Evolutionary conservation across 2,329 filamentous ascomycete genomes (phyloP), one percentile per base, ranked within the genome.

Genomic region (Diaporthe ampelina): DNA sequence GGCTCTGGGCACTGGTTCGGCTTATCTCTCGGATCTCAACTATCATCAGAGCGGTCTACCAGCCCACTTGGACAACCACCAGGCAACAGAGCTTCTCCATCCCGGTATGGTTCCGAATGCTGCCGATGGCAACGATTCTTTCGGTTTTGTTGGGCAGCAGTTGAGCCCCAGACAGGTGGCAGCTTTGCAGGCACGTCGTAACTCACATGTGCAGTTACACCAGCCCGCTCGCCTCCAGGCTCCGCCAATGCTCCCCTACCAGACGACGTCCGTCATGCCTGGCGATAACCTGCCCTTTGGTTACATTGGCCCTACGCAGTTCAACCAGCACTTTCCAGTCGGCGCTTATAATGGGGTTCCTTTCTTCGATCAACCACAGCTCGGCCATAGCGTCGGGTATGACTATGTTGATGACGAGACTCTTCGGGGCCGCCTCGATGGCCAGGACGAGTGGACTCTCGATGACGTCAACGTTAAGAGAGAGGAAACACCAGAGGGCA

Each of bases 291-390:
- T 54, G 9, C 50, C 48, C 17, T 26, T 37, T 59, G 43, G 52
- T 13, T 11, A 40, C 59, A 26, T 57, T 40, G 6, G 19, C 19
- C 63, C 45, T 15, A 19, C 35, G 56, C 54, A 54, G 37, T 24
- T 70, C 15, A 50, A 40, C 26, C 65, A 73, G n/a, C 65, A 70
- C 24, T 35, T 48, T 19, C 67, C 65, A 32, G 56, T n/a, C 2
- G n/a, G 29, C n/a, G 13, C 13, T 15, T 68, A 40, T 19, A 13
- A 29, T 17, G 48, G 48, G 6, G n/a, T 24, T n/a, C 10, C n/a
- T 21, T 29, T 29, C 15, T 68, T 67, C 63, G 45, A 37, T 21
- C 63, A 67, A 37, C 13, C 48, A 40, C 63, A 40, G 9, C 24
- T 54, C 2, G 24, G 61, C 29, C 21, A 54, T 15, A 13, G n/a